A percentile compares a stretch with the other conserved stretches of the same genome.
Conservation (phyloP, 2,329 filamentous ascomycete species). For the Microthyrium microscopicum region DNA sequence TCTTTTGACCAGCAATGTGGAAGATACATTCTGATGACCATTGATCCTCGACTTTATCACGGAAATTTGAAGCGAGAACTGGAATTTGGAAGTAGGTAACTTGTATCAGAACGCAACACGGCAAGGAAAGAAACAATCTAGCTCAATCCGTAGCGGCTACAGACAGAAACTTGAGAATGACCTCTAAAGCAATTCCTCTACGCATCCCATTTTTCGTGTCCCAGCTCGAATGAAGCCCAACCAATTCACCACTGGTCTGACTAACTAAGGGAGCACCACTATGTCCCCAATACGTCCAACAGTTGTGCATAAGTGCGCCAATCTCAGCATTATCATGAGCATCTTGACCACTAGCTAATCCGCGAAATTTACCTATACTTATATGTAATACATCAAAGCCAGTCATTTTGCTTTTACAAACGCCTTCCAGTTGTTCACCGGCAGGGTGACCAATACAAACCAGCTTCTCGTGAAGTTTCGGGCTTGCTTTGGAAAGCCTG, state of each 20-base stretch:
- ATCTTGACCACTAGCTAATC: conserved; percentile 23
- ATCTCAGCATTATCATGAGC: conserved; percentile 35
- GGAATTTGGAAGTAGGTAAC: too few relatives aligned
- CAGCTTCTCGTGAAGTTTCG: conserved; percentile 11
- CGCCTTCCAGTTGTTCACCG: conserved; percentile 28
- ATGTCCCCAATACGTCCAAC: conserved; percentile 43
- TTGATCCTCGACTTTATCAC: too few relatives aligned
- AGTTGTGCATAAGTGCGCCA: conserved; percentile 34
- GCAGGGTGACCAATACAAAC: conserved; percentile 27
- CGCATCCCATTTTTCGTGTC: conserved; percentile 35
- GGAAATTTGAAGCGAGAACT: too few relatives aligned
- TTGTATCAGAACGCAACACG: too few relatives aligned
- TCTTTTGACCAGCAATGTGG: too few relatives aligned
- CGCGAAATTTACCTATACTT: conserved; percentile 27
- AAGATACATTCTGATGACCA: too few relatives aligned
- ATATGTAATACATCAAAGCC: conserved; percentile 32
- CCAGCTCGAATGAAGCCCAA: conserved; percentile 39
- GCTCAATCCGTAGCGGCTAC: too few relatives aligned
- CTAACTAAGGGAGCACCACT: conserved; percentile 34
- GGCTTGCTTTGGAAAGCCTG: conserved; percentile 6
- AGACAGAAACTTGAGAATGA: conserved; percentile 28
- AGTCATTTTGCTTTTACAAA: conserved; percentile 19
- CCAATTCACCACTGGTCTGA: conserved; percentile 20
- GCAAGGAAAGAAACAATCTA: too few relatives aligned
- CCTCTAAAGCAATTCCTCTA: conserved; percentile 30